Percentiles rank a stretch among this genome's conserved stretches.
Evolutionary conservation across 331 rosid species (phyloP).

Genomic region (Saraca asoca): DNA sequence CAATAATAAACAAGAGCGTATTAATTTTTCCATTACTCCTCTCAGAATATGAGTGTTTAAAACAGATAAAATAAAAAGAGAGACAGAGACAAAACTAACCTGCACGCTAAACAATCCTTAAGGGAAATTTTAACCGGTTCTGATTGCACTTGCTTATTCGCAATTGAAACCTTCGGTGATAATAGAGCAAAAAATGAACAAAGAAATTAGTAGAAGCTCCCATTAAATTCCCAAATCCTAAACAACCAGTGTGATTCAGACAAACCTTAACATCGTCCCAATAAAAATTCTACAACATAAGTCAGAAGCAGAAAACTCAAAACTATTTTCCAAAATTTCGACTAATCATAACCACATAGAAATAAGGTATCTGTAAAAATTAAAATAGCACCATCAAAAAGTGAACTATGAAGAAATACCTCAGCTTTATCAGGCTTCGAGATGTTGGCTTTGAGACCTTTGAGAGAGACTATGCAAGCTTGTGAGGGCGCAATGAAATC

Average conservation of each 20-base stretch:
- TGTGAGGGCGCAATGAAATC: conserved; percentile 93
- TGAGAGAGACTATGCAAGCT: conserved; percentile 89
- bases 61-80: neutral
- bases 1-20: too few species aligned
- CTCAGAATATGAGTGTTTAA: neutral
- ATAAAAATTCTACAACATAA: too few species aligned
- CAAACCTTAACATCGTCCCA: neutral
- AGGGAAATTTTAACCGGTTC: conserved; percentile 93
- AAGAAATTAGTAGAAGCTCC: neutral
- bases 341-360: neutral
- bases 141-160: conserved; percentile 53
- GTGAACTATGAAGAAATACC: conserved; percentile 38
- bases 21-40: too few species aligned
- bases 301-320: neutral
- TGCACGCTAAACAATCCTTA: conserved; percentile 98
- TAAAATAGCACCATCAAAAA: neutral
- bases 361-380: neutral
- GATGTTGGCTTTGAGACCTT: conserved; percentile 60
- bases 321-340: neutral
- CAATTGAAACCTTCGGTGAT: conserved; percentile 51
- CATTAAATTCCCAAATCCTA: neutral
- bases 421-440: conserved; percentile 54
- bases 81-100: conserved; percentile 46
- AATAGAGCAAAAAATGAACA: neutral
- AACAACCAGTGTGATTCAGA: too few species aligned